Base-by-base conservation (phyloP, 2,329 filamentous ascomycete genomes). In the Pseudogymnoascus sp. region DNA sequence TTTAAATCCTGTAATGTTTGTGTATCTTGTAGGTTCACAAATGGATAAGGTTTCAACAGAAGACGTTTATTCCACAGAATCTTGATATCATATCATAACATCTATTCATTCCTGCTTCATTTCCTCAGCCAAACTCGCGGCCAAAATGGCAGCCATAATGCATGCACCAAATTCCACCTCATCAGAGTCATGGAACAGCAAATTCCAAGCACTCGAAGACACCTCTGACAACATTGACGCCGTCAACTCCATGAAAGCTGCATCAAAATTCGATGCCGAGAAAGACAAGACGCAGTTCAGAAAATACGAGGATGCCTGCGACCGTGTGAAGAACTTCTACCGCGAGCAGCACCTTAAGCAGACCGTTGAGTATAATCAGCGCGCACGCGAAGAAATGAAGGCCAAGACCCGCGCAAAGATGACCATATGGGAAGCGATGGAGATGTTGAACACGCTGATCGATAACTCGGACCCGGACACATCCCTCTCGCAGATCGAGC, bases 381-480 rank as follows among this genome's bases (percentile, higher is more conserved):
- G 87, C 67, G 90, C 89, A 13, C 89, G 92, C 63, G 86, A 88
- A 69, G 78, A 82, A 63, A 90, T 91, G 78, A 79, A 86, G 75
- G 82, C 81, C 67, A 83, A 86, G 66, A 83, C 83, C 4, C 85
- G 89, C 10, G 69, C 69, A 57, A 82, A 88, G 75, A 90, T 96
- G 88, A 89, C 87, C 68, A 82, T 96, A 74, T 96, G 91, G 91
- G 82, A 95, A 75, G 91, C 91, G 40, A 93, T 96, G 78, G 90
- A 95, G 82, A 92, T 90, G 78, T 86, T 96, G 72, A 90, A 96
- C 83, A 91, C 89, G 0, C 83, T 96, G 63, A 88, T 96, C 75
- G 91, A 96, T 77, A 90, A 93, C 77, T 91, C 87, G 1, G 21
- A 96, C 79, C 91, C 91, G 1, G 91, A 96, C 78, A 96, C 91